Percentiles rank a stretch among this genome's conserved stretches.
Conservation (phyloP, 164 flowering plant species). For the Tetrastigma voinierianum region DNA sequence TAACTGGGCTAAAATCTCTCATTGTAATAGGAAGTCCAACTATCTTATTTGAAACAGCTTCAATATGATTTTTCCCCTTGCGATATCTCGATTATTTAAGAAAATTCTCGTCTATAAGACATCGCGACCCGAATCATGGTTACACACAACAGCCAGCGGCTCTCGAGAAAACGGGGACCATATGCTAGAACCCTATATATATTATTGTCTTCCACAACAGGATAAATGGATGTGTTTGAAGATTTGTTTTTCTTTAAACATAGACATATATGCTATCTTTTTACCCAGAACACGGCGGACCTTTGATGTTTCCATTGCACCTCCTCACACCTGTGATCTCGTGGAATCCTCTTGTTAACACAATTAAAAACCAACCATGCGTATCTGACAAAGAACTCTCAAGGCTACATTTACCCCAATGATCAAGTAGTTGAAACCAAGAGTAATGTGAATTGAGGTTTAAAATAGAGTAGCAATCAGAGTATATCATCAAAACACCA, state of each 20-base stretch:
- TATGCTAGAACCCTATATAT: neutral
- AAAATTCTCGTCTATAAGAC: too few species aligned
- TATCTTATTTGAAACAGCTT: too few species aligned
- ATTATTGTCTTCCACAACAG: neutral
- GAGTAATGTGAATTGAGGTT: too few species aligned
- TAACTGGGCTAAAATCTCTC: too few species aligned
- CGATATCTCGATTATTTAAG: too few species aligned
- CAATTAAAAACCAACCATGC: neutral
- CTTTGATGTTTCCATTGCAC: conserved; percentile 19
- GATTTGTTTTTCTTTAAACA: neutral
- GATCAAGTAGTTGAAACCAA: too few species aligned
- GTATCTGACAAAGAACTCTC: too few species aligned
- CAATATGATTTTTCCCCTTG: too few species aligned
- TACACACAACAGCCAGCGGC: neutral
- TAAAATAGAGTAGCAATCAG: too few species aligned
- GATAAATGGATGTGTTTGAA: neutral
- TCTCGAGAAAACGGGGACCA: neutral
- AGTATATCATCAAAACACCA: neutral
- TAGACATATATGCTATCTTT: neutral
- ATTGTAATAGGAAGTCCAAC: too few species aligned
- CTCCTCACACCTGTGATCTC: conserved; percentile 1
- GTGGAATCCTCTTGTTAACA: conserved; percentile 15
- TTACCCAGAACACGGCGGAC: conserved; percentile 32
- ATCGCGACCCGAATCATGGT: conserved; percentile 22
- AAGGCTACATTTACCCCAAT: neutral